These are phyloP conservation scores for Plasmodium cynomolgi DNA, from an alignment of 169 alveolate genomes.

Conservation along the genomic window DNA sequence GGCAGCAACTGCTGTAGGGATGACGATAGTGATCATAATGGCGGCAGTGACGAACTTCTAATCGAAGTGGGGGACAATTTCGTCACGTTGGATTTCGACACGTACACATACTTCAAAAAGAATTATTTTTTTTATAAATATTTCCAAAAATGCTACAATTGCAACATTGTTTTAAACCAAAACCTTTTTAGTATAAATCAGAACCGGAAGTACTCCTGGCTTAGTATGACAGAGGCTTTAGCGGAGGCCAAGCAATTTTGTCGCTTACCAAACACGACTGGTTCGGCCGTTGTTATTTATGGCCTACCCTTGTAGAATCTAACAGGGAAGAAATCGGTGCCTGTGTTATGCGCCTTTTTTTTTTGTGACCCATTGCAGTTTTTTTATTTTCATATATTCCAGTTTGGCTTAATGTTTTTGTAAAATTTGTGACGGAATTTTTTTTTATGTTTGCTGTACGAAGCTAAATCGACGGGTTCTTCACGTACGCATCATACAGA, in stretches of 20 bases:
- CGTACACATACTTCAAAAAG: conserved; percentile 37
- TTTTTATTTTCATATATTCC: conserved; percentile 1
- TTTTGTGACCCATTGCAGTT: neutral
- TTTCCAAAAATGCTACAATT: conserved; percentile 27
- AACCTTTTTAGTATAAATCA: conserved; percentile 53
- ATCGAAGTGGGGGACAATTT: conserved; percentile 43
- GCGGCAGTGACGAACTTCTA: neutral
- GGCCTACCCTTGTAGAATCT: conserved; percentile 78
- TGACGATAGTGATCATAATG: neutral
- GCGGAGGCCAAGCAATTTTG: conserved; percentile 80
- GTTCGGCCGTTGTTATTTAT: conserved; percentile 78
- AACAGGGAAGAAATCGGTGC: neutral
- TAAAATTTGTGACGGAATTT: neutral
- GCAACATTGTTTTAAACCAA: conserved; percentile 29
- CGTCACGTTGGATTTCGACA: conserved; percentile 34
- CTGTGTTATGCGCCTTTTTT: neutral
- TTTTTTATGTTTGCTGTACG: neutral
- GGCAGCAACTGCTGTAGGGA: neutral
- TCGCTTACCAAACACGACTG: conserved; percentile 80
- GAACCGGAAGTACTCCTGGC: conserved; percentile 58
- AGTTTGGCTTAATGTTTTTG: neutral
- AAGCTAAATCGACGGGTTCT: neutral
- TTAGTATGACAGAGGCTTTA: conserved; percentile 78
- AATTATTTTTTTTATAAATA: conserved; percentile 55
- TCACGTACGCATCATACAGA: neutral